These are phyloP conservation scores for Posidonia oceanica DNA, from an alignment of 116 monocot species.

Conservation along the genomic window DNA sequence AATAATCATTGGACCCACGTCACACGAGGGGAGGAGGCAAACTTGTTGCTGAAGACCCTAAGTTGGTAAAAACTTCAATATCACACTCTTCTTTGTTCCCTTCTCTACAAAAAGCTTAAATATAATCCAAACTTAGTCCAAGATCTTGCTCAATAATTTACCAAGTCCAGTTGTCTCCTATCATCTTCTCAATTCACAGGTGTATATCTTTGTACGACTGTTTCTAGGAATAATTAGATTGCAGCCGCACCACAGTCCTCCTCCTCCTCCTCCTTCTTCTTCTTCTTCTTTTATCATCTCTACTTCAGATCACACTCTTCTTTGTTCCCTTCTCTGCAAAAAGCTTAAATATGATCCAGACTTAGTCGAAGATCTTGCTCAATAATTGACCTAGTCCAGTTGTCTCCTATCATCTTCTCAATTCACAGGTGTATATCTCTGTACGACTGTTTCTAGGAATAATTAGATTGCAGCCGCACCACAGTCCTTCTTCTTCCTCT, in stretches of 20 bases:
- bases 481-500: not conserved
- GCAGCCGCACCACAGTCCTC: too few species aligned
- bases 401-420: not conserved
- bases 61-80: conserved; percentile 12
- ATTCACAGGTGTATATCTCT: not conserved
- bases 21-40: not conserved
- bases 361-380: not conserved
- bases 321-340: not conserved
- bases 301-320: conserved; percentile 8
- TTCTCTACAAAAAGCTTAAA: not conserved
- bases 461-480: not conserved
- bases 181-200: not conserved
- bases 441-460: not conserved
- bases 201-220: not conserved
- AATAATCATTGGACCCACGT: too few species aligned
- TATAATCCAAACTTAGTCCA: not conserved
- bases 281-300: too few species aligned
- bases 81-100: conserved; percentile 4
- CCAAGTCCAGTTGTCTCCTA: not conserved
- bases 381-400: not conserved
- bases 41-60: conserved; percentile 9
- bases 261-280: not conserved
- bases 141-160: not conserved
- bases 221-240: not conserved
- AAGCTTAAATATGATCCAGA: not conserved